Base-by-base conservation (phyloP, 164 flowering plant genomes). In the Akebia trifoliata region DNA sequence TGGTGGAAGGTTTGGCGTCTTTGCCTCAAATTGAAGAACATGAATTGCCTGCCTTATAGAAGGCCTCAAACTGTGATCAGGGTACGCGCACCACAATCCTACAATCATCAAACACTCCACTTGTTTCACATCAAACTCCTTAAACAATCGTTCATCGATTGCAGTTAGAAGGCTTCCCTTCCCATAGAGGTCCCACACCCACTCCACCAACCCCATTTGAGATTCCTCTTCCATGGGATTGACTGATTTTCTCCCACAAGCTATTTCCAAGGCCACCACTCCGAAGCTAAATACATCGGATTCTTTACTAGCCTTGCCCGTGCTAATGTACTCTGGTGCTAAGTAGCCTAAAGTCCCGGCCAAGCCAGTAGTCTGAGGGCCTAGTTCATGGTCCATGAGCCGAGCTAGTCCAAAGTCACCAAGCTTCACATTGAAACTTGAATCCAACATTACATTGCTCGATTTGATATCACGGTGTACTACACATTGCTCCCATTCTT, bases 201-300 rank as follows among this genome's bases (percentile, higher is more conserved):
- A 78, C 50, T 72, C 72, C 28, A 69, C 72, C 39, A 72, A 31
- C 1, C 65, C 54, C 15, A 55, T 22, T 29, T 51, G 10, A 53
- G 57, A 56, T 8, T 65, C 63, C 21, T 64, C 47, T 4, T 28
- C 63, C 14, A 20, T 54, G 6, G 29, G 56, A 0, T 65, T 50
- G n/a, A 67, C 32, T 1, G 79, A 34, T 24, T 39, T 77, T 65
- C 69, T 76, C 22, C 83, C 83, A 46, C 73, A 72, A 1, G 72
- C 80, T n/a, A 82, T 76, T 28, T 82, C 83, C 12, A 82, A 38
- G 0, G 71, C 71, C n/a, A 81, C 83, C 1, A 81, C 61, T 12
- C 83, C 88, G 40, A 76, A 80, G 59, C 83, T 80, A 28, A 59
- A 83, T 3, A 83, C 77, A 47, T 81, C 83, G 0, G 85, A 75